Evolutionary conservation across 345 rosid species (phyloP).

Genomic region (Bruguiera gymnorhiza): DNA sequence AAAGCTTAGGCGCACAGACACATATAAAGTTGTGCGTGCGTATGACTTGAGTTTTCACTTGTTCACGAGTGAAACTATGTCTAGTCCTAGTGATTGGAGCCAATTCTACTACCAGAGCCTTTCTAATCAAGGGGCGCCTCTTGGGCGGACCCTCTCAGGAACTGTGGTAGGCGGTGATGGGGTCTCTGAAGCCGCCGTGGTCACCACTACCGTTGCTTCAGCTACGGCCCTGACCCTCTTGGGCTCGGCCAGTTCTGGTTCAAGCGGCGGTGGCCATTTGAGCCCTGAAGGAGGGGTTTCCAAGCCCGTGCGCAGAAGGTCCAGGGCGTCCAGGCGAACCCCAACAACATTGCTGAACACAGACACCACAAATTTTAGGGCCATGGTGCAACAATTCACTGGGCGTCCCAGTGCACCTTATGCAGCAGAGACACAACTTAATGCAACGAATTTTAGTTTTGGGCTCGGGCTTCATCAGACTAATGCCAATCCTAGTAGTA

Average conservation of each 20-base stretch:
- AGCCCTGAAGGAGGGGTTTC: conserved; percentile 80
- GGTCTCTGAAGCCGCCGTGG: conserved; percentile 31
- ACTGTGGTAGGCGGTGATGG: conserved; percentile 7
- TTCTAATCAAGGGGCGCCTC: conserved; percentile 19
- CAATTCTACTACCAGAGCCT: conserved; percentile 51
- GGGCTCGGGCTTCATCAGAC: conserved; percentile 28
- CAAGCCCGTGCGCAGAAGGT: conserved; percentile 75
- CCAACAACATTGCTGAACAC: conserved; percentile 94
- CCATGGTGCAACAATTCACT: conserved; percentile 96
- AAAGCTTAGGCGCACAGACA: not conserved
- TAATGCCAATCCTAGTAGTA: conserved; percentile 17
- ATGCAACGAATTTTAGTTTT: conserved; percentile 21
- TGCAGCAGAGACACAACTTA: conserved; percentile 32
- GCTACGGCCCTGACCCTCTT: not conserved
- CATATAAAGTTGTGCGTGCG: not conserved
- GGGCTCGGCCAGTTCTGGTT: conserved; percentile 6
- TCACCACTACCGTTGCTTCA: conserved; percentile 17
- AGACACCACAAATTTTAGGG: conserved; percentile 84
- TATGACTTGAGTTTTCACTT: not conserved
- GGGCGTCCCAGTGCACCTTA: conserved; percentile 75
- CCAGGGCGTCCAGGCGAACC: conserved; percentile 91
- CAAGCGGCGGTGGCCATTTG: conserved; percentile 27
- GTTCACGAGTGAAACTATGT: conserved; percentile 46
- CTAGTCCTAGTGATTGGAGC: conserved; percentile 61
- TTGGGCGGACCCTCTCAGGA: not conserved